These are phyloP conservation scores for Penicillium polonicum DNA, from an alignment of 2,329 filamentous ascomycete species.

Conservation along the genomic window DNA sequence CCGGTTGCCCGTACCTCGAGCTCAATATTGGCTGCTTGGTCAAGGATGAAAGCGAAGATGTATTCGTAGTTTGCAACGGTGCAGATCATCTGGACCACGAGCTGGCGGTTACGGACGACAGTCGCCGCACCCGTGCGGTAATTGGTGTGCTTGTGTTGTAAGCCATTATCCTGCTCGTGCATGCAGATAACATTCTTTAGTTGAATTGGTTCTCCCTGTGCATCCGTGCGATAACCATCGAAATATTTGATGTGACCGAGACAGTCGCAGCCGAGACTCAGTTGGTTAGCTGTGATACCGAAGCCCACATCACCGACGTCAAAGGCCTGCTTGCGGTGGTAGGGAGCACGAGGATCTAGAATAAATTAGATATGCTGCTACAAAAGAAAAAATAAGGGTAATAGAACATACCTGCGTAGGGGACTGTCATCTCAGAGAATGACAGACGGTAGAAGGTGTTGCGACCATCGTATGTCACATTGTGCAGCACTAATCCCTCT, in stretches of 20 bases:
- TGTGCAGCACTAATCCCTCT: slow-evolving; percentile 67
- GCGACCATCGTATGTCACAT: slow-evolving; percentile 63
- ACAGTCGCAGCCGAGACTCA: slow-evolving; percentile 70
- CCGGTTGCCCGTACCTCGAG: slow-evolving; percentile 70
- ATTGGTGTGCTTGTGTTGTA: slow-evolving; percentile 72
- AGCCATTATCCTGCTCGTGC: slow-evolving; percentile 69
- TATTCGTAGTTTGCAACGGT: slow-evolving; percentile 74
- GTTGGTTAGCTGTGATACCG: slow-evolving; percentile 67
- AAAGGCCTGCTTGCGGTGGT: slow-evolving; percentile 69
- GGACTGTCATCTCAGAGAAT: slow-evolving; percentile 65
- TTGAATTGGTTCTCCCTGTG: slow-evolving; percentile 57
- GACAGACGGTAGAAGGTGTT: slow-evolving; percentile 67
- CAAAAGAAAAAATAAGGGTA: background rate
- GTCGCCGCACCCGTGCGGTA: slow-evolving; percentile 65
- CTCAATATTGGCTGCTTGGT: slow-evolving; percentile 65
- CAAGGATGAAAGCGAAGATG: slow-evolving; percentile 70
- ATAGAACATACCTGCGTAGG: slow-evolving; percentile 39
- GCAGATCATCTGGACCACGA: slow-evolving; percentile 69
- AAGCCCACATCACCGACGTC: slow-evolving; percentile 68
- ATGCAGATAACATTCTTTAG: slow-evolving; percentile 68
- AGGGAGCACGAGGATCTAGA: slow-evolving; percentile 63
- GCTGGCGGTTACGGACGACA: slow-evolving; percentile 63
- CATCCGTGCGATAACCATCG: slow-evolving; percentile 57
- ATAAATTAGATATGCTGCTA: background rate
- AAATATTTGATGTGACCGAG: slow-evolving; percentile 70